Conservation (phyloP, 495 filamentous ascomycete genomes). For the Bacidia rubella region DNA sequence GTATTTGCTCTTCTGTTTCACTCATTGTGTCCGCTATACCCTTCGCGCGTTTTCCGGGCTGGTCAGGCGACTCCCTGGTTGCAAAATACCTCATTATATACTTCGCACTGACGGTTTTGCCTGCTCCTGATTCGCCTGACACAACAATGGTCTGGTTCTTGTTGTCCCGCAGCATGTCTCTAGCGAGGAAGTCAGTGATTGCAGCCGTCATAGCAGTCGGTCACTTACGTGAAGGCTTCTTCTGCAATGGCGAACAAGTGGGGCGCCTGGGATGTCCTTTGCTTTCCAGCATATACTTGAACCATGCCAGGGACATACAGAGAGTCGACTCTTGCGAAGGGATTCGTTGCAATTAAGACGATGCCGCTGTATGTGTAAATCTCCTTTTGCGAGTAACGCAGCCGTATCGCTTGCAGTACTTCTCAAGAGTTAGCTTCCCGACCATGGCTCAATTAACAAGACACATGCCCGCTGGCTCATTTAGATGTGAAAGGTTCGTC, state of each 20-base stretch:
- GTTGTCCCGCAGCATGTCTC: slow-evolving; percentile 90
- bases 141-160: slow-evolving; percentile 99
- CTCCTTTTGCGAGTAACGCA: slow-evolving; percentile 96
- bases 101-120: slow-evolving; percentile 98
- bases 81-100: slow-evolving; percentile 99
- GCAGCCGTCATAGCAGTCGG: background rate
- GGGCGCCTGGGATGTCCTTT: slow-evolving; percentile 87
- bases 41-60: slow-evolving; percentile 64
- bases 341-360: slow-evolving; percentile 96
- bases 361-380: slow-evolving; percentile 99
- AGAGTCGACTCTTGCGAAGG: slow-evolving; percentile 93
- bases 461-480: slow-evolving; percentile 84
- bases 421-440: slow-evolving; percentile 25
- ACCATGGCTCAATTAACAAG: background rate
- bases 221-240: slow-evolving; percentile 85
- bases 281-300: slow-evolving; percentile 95
- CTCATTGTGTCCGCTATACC: slow-evolving; percentile 81
- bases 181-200: slow-evolving; percentile 23
- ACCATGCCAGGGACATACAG: slow-evolving; percentile 99
- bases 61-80: slow-evolving; percentile 86
- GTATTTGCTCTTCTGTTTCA: slow-evolving; percentile 94
- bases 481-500: slow-evolving; percentile 93
- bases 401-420: slow-evolving; percentile 95
- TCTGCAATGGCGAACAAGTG: slow-evolving; percentile 99
- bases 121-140: slow-evolving; percentile 94